Evolutionary conservation across 2,329 filamentous ascomycete genomes (phyloP).

Genomic region (Orbilia oligospora): DNA sequence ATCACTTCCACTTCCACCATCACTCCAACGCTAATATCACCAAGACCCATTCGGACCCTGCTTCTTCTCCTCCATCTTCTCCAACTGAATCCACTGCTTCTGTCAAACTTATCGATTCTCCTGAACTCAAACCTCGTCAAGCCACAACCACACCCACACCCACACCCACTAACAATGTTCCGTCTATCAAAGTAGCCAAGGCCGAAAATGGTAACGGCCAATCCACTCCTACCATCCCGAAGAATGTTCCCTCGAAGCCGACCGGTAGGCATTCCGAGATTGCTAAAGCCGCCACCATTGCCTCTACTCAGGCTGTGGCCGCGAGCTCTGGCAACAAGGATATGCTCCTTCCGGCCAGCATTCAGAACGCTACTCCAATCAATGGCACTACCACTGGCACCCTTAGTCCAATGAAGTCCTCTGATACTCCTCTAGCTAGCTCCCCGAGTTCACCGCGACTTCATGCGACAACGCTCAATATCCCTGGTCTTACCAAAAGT

Average conservation of each 20-base stretch:
- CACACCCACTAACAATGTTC: constrained; percentile 32
- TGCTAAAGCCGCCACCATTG: constrained; percentile 56
- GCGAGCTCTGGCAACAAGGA: constrained; percentile 58
- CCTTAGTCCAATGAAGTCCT: constrained; percentile 56
- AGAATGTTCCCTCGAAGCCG: constrained; percentile 41
- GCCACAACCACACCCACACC: constrained; percentile 38
- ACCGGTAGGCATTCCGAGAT: constrained; percentile 58
- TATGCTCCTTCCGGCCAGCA: constrained; percentile 52
- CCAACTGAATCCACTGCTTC: constrained; percentile 21
- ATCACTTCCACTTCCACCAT: constrained; percentile 1
- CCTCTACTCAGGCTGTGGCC: constrained; percentile 58
- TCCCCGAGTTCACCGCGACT: constrained; percentile 55
- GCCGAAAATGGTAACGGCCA: constrained; percentile 27
- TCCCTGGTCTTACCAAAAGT: constrained; percentile 85
- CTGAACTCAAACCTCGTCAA: constrained; percentile 39
- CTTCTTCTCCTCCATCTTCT: constrained; percentile 15
- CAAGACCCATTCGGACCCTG: constrained; percentile 17
- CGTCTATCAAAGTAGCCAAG: constrained; percentile 55
- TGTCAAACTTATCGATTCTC: constrained; percentile 16
- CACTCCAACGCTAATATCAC: neutral
- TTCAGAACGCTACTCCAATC: constrained; percentile 24
- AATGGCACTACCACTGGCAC: constrained; percentile 12
- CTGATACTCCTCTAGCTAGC: constrained; percentile 52
- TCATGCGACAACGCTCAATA: constrained; percentile 60
- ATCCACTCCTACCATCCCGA: constrained; percentile 1